Percentiles rank a stretch among this genome's conserved stretches.
Evolutionary conservation across 768 basidiomycete genomes (phyloP).

Genomic region (Tricholoma sp.): DNA sequence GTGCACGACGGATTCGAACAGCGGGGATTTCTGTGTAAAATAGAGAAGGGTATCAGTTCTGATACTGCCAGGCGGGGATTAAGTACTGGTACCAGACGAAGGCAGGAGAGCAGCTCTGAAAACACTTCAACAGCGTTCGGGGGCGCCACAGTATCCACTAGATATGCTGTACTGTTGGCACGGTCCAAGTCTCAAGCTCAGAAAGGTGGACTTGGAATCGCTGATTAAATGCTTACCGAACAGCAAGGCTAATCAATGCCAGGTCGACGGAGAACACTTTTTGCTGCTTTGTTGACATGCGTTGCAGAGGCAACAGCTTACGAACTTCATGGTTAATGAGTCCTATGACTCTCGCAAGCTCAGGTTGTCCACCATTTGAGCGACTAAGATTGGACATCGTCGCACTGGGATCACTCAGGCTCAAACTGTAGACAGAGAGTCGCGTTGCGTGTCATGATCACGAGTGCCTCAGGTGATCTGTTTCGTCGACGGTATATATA

Average conservation of each 20-base stretch:
- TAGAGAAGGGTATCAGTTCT: background rate
- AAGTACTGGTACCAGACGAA: constrained; percentile 38
- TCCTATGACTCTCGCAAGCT: constrained; percentile 3
- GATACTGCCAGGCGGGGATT: background rate
- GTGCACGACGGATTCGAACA: constrained; percentile 39
- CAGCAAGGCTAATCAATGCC: constrained; percentile 34
- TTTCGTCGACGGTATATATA: background rate
- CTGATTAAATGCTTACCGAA: constrained; percentile 28
- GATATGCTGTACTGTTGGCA: constrained; percentile 40
- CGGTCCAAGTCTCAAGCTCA: too few relatives aligned
- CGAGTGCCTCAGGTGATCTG: background rate
- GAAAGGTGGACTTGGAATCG: background rate
- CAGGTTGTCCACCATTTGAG: background rate
- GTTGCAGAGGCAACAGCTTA: constrained; percentile 9
- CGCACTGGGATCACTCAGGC: too few relatives aligned
- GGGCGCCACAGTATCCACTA: constrained; percentile 43
- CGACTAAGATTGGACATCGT: background rate
- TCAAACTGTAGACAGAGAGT: too few relatives aligned
- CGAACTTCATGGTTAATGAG: constrained; percentile 10
- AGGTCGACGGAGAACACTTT: constrained; percentile 34
- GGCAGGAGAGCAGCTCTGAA: constrained; percentile 27
- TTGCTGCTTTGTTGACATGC: constrained; percentile 13
- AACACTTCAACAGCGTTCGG: constrained; percentile 31
- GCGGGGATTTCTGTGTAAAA: constrained; percentile 2
- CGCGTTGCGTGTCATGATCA: background rate